These are phyloP conservation scores for Warburgia ugandensis DNA, from an alignment of 164 flowering plant genomes.

Conservation along the genomic window DNA sequence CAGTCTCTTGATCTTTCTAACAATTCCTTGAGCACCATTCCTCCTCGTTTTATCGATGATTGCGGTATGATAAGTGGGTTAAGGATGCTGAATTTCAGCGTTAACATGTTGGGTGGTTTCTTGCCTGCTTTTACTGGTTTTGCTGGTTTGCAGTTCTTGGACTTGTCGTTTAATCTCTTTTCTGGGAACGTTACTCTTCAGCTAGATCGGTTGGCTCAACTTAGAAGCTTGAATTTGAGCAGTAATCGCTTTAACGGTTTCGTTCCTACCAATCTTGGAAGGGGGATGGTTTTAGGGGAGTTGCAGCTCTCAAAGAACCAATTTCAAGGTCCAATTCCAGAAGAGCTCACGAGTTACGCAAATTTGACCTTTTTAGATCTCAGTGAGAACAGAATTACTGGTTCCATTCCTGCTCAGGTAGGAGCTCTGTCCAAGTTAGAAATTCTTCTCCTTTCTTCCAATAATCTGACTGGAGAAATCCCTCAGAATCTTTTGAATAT, in stretches of 20 bases:
- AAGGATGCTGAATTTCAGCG: slow-evolving; percentile 42
- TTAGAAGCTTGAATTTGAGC: slow-evolving; percentile 40
- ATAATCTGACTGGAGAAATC: slow-evolving; percentile 38
- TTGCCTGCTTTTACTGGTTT: slow-evolving; percentile 47
- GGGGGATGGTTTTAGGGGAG: slow-evolving; percentile 27
- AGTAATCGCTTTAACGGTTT: slow-evolving; percentile 25
- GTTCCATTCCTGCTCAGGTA: slow-evolving; percentile 34
- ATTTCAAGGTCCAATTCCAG: slow-evolving; percentile 32
- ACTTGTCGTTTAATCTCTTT: slow-evolving; percentile 42
- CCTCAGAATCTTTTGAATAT: slow-evolving; percentile 32
- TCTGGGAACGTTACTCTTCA: slow-evolving; percentile 36
- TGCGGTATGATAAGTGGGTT: slow-evolving; percentile 42
- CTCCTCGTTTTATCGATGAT: slow-evolving; percentile 30
- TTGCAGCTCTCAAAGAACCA: slow-evolving; percentile 28
- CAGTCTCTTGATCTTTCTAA: slow-evolving; percentile 45
- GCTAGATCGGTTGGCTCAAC: slow-evolving; percentile 32
- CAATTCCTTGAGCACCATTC: slow-evolving; percentile 33
- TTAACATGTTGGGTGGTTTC: slow-evolving; percentile 28
- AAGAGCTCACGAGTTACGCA: slow-evolving; percentile 18
- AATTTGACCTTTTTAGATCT: slow-evolving; percentile 51
- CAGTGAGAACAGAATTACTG: slow-evolving; percentile 30
- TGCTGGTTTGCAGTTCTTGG: slow-evolving; percentile 36
- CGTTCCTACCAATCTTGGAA: slow-evolving; percentile 36
- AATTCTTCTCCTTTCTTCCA: slow-evolving; percentile 40
- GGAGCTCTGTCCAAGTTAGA: slow-evolving; percentile 39